Evolutionary conservation across 192 early-diverging fungal genomes (phyloP), one percentile per base, ranked within the genome.

Genomic region (Coemansia brasiliensis): DNA sequence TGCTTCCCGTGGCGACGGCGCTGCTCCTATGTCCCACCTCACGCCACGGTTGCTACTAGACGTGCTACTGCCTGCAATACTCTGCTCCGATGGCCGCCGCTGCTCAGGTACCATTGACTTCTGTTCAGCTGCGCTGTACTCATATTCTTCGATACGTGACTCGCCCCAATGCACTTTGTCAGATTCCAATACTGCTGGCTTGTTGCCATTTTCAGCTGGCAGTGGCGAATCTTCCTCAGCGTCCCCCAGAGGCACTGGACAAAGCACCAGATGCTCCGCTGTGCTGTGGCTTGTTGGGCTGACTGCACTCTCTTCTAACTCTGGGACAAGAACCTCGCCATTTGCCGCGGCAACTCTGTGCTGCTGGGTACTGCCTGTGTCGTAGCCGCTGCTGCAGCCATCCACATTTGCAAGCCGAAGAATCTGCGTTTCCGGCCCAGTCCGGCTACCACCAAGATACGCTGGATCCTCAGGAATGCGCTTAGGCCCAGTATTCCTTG

Each of bases 261-360:
- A 69, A 29, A 78, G 56, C 2, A 78, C 69, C 32, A 78, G 59
- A 15, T 65, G 56, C 22, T 78, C 74, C 10, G 63, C 52, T 2
- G 55, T 52, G 0, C 57, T 44, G 24, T 78, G 63, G 13, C 55
- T 61, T 12, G 74, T 38, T 20, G 51, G 39, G 13, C 53, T 61
- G 13, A 51, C 25, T 17, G 35, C 6, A 35, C 10, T 2, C 32
- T 10, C 6, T 35, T 35, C 32, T 7, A 10, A 1, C 32, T 35
- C 32, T 2, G 32, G 10, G 32, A 2, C 6, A 2, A 35, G 10
- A 10, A 1, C 32, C 32, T 7, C 32, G 6, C 32, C 32, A 35
- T 35, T 35, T 5, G 32, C 32, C 32, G 6, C 10, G 10, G 32
- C 32, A 35, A 35, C 32, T 35, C 3, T 10, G 1, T 10, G 32